Conservation (phyloP, 306 rosid genomes). For the Vicia faba region DNA sequence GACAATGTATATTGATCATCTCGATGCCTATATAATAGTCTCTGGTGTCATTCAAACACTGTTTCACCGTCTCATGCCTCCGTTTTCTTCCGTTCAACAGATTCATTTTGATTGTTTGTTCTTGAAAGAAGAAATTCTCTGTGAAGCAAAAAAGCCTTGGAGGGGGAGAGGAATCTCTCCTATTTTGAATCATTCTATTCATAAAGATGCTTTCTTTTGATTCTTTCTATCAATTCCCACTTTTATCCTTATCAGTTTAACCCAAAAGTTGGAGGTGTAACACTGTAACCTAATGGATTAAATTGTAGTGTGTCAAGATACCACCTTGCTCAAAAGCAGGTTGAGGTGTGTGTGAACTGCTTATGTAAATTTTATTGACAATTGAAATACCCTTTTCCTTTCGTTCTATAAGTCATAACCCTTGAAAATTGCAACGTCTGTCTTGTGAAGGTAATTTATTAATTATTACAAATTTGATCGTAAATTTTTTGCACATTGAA, state of each 20-base stretch:
- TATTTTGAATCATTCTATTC: not conserved
- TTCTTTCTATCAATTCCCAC: not conserved
- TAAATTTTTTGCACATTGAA: conserved; percentile 37
- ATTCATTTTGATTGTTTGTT: not conserved
- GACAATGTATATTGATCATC: not conserved
- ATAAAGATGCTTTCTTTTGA: not conserved
- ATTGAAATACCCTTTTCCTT: not conserved
- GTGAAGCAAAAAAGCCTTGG: not conserved
- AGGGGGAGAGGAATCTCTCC: not conserved
- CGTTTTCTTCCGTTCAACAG: not conserved
- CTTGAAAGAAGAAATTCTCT: not conserved
- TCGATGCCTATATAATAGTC: not conserved
- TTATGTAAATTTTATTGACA: not conserved
- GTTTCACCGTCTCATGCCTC: conserved; percentile 1
- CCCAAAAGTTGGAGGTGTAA: not conserved
- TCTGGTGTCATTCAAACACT: not conserved
- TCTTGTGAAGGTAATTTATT: conserved; percentile 23
- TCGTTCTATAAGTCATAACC: not conserved
- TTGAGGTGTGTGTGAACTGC: too few species aligned
- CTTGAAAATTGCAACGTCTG: conserved; percentile 26
- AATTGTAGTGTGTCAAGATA: too few species aligned
- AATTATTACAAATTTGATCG: conserved; percentile 16
- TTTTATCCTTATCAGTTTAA: not conserved
- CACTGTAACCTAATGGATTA: not conserved
- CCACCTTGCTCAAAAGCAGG: too few species aligned